These are phyloP conservation scores for Sungouiozyma ichnusensis DNA, from an alignment of 805 yeast species.

Conservation along the genomic window DNA sequence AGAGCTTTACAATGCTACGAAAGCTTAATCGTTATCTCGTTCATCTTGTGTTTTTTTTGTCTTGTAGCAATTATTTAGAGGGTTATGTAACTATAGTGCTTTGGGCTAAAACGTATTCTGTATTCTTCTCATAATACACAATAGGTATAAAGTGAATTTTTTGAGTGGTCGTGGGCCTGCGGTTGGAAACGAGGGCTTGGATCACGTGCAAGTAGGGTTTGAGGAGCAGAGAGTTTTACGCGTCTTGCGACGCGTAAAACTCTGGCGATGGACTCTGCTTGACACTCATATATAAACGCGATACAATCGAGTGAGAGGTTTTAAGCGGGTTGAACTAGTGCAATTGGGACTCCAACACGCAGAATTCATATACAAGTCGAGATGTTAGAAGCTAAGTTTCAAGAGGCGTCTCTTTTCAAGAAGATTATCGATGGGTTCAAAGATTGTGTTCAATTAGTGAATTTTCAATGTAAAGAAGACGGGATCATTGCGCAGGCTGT, in stretches of 20 bases:
- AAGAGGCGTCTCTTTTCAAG: constrained; percentile 83
- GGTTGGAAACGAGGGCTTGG: too few species aligned
- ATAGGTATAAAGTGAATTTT: too few species aligned
- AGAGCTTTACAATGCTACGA: constrained; percentile 61
- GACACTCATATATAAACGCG: too few species aligned
- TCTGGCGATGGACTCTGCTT: too few species aligned
- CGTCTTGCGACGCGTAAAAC: too few species aligned
- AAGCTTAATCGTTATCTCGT: too few species aligned
- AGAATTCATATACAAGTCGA: constrained; percentile 6
- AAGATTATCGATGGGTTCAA: constrained; percentile 88
- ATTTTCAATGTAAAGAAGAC: constrained; percentile 90
- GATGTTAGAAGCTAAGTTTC: constrained; percentile 97
- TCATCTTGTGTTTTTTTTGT: neutral
- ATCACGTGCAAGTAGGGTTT: too few species aligned
- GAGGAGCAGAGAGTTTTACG: too few species aligned
- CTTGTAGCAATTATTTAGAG: neutral
- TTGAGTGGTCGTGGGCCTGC: too few species aligned
- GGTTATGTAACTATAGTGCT: neutral
- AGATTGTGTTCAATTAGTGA: constrained; percentile 90
- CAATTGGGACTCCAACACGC: too few species aligned
- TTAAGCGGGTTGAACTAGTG: too few species aligned
- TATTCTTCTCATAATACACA: neutral
- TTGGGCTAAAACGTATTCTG: neutral
- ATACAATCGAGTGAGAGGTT: too few species aligned
- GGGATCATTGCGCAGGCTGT: constrained; percentile 97